Evolutionary conservation across 78 protist species (phyloP).

Genomic region (Neovahlkampfia damariscottae): DNA sequence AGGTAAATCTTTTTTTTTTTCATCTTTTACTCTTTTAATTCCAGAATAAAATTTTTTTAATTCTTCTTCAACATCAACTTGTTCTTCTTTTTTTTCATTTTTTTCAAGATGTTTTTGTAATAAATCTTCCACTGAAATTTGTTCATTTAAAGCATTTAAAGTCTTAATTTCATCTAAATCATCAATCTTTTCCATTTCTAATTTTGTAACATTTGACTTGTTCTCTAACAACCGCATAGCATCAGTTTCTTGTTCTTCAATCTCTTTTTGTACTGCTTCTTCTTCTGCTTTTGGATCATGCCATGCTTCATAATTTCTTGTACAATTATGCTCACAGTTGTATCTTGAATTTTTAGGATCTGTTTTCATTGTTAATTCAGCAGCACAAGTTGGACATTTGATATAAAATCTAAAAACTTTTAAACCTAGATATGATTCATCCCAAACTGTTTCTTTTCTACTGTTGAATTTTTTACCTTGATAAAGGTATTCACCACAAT

Average conservation of each 20-base stretch:
- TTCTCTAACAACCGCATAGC: not conserved
- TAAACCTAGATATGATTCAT: slow-evolving; percentile 79
- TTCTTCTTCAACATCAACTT: not conserved
- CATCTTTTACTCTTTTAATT: not conserved
- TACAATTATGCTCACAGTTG: slow-evolving; percentile 56
- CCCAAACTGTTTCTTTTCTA: slow-evolving; percentile 71
- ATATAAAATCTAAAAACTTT: slow-evolving; percentile 55
- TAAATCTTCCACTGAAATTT: not conserved
- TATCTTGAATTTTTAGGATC: slow-evolving; percentile 85
- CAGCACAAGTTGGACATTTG: slow-evolving; percentile 67
- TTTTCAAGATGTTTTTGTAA: not conserved
- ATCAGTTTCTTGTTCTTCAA: slow-evolving; percentile 7
- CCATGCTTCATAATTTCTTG: slow-evolving; percentile 77
- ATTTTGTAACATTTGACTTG: not conserved
- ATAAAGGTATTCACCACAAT: slow-evolving; percentile 82
- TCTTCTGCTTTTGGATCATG: slow-evolving; percentile 13
- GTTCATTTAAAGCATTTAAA: not conserved
- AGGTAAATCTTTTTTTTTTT: not conserved
- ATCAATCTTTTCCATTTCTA: not conserved
- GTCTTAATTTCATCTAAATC: not conserved
- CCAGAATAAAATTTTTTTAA: not conserved
- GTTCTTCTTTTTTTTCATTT: not conserved
- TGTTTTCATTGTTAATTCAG: slow-evolving; percentile 75
- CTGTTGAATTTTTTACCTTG: slow-evolving; percentile 85
- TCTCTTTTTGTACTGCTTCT: slow-evolving; percentile 6